Evolutionary conservation across 257 asterid genomes (phyloP).

Genomic region (Nicotiana noctiflora): DNA sequence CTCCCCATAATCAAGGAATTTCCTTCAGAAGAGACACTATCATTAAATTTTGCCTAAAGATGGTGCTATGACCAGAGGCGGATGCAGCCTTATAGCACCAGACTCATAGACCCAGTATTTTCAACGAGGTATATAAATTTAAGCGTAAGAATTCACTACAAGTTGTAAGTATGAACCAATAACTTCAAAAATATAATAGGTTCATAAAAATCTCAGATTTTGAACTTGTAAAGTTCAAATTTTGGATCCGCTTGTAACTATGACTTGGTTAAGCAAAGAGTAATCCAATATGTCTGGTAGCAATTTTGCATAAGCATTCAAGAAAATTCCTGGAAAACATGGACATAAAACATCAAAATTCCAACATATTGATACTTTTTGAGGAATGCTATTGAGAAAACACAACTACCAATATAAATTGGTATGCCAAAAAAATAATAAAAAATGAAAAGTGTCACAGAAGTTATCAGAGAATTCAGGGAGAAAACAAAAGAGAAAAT

Average conservation of each 20-base stretch:
- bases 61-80: neutral
- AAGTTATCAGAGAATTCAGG: no score
- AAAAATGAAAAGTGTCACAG: neutral
- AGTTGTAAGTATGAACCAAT: no score
- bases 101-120: no score
- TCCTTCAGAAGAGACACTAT: neutral
- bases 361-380: neutral
- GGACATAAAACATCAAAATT: neutral
- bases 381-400: neutral
- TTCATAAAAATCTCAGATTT: no score
- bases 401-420: neutral
- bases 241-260: no score
- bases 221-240: no score
- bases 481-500: no score
- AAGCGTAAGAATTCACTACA: no score
- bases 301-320: neutral
- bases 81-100: no score
- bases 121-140: no score
- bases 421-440: neutral
- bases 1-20: slow-evolving; percentile 59
- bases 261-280: neutral
- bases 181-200: no score
- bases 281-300: neutral
- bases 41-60: neutral
- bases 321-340: neutral